Evolutionary conservation across 331 rosid species (phyloP).

Genomic region (Malus hybrid): DNA sequence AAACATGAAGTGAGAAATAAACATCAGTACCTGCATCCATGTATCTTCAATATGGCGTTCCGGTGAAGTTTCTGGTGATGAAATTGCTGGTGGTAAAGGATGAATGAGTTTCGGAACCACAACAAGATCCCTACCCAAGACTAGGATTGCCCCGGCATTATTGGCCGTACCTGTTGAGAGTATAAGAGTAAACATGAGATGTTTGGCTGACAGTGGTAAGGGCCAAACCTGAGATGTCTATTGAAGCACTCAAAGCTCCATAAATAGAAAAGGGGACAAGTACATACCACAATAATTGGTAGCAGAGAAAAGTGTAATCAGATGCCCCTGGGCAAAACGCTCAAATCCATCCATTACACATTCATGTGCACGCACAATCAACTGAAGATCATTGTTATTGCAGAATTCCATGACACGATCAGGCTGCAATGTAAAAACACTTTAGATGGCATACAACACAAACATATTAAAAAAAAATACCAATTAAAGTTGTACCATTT

Average conservation of each 20-base stretch:
- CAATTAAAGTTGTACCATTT: background rate
- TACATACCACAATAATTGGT: conserved; percentile 91
- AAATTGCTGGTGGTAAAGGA: conserved; percentile 92
- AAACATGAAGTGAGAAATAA: background rate
- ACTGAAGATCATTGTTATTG: conserved; percentile 96
- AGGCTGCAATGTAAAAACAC: conserved; percentile 63
- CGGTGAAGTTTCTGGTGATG: conserved; percentile 92
- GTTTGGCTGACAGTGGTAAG: conserved; percentile 6
- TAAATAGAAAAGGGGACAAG: conserved; percentile 6
- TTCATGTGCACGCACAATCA: conserved; percentile 97
- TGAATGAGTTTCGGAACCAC: conserved; percentile 98
- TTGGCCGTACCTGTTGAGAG: conserved; percentile 83
- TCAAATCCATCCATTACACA: conserved; percentile 99
- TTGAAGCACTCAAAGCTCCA: conserved; percentile 3
- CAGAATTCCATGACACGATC: conserved; percentile 99
- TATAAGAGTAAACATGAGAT: conserved; percentile 14
- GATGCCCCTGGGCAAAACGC: conserved; percentile 98
- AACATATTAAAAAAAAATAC: background rate
- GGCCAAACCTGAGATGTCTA: conserved; percentile 11
- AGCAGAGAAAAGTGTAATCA: conserved; percentile 97
- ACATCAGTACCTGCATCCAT: conserved; percentile 90
- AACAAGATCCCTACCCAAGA: conserved; percentile 98
- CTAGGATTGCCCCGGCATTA: conserved; percentile 97
- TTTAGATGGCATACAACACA: conserved; percentile 9
- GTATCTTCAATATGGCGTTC: conserved; percentile 97